Evolutionary conservation across 1,284 basidiomycete species (phyloP).

Genomic region (Microbotryum lychnidis-dioicae): DNA sequence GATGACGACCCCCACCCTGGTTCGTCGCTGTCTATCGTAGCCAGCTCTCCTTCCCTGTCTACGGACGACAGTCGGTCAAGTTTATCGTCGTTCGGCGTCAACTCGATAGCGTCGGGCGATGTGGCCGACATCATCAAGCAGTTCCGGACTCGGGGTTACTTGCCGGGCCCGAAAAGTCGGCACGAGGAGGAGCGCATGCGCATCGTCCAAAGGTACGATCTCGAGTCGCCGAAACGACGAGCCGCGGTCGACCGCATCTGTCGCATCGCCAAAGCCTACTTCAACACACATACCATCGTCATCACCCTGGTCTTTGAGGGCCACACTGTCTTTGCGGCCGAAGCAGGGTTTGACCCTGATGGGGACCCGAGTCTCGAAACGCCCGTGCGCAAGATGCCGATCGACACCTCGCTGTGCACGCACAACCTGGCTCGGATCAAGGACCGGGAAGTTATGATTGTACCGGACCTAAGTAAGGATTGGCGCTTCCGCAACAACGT

Average conservation of each 20-base stretch:
- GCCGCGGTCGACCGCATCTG: slow-evolving; percentile 22
- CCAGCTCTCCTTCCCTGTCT: too few species aligned
- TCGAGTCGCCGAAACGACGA: slow-evolving; percentile 14
- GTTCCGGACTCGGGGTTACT: not conserved
- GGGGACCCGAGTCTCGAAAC: slow-evolving; percentile 11
- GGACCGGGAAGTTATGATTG: slow-evolving; percentile 15
- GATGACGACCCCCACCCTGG: too few species aligned
- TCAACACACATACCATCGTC: slow-evolving; percentile 17
- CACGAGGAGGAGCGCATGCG: slow-evolving; percentile 4
- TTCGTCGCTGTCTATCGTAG: too few species aligned
- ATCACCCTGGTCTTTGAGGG: slow-evolving; percentile 19
- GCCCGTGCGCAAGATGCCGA: slow-evolving; percentile 3
- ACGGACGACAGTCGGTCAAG: too few species aligned
- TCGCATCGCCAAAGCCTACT: slow-evolving; percentile 16
- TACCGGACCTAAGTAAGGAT: slow-evolving; percentile 15
- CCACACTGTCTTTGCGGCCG: slow-evolving; percentile 20
- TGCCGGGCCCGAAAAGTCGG: slow-evolving; percentile 3
- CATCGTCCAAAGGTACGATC: slow-evolving; percentile 19
- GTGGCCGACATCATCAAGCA: too few species aligned
- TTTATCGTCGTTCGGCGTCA: too few species aligned
- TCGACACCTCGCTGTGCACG: slow-evolving; percentile 20
- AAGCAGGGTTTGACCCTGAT: slow-evolving; percentile 5
- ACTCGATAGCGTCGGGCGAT: too few species aligned
- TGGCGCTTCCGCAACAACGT: slow-evolving; percentile 22
- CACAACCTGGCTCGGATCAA: slow-evolving; percentile 13